Base-by-base conservation (phyloP, 2,329 filamentous ascomycete genomes). In the Ascochyta koolunga region DNA sequence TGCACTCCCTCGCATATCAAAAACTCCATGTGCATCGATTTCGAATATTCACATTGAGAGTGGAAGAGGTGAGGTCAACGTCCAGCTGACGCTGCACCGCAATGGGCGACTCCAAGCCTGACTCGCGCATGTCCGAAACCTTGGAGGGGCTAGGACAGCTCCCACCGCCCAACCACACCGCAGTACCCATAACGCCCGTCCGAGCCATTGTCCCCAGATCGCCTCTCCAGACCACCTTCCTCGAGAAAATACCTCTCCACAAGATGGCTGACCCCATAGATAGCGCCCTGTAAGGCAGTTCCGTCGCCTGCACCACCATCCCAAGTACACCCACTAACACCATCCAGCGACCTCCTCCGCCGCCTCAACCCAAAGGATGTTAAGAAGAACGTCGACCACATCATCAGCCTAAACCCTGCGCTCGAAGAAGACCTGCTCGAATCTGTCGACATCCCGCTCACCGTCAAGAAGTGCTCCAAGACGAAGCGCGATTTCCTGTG, bases 371-470 rank as follows among this genome's bases (percentile, higher is more conserved):
- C 95, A 37, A 96, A 96, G 76, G 86, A 95, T 78, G 97, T 93
- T 50, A 84, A 92, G 70, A 78, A 85, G 58, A 96, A 99, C 80
- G 89, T 99, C 69, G 88, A 90, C 78, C 84, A 88, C 70, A 92
- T 99, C 74, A 95, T 96, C 77, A 82, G 84, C 51, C 88, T 99
- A 60, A 89, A 92, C 38, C 95, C 95, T 15, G 89, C 93, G 66
- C 88, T 99, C 56, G 95, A 93, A 70, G 95, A 99, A 82, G 95
- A 99, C 76, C 91, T 99, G 37, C 91, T 99, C 62, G 95, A 93
- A 63, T 96, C 93, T 21, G 95, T 99, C 67, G 95, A 99, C 78
- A 93, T 98, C 77, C 95, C 95, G 21, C 88, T 99, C 52, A 87
- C 89, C 55, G 85, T 96, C 60, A 88, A 89, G 67, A 89, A 90